Evolutionary conservation across 164 flowering plant genomes (phyloP).

Genomic region (Echeveria elegans): DNA sequence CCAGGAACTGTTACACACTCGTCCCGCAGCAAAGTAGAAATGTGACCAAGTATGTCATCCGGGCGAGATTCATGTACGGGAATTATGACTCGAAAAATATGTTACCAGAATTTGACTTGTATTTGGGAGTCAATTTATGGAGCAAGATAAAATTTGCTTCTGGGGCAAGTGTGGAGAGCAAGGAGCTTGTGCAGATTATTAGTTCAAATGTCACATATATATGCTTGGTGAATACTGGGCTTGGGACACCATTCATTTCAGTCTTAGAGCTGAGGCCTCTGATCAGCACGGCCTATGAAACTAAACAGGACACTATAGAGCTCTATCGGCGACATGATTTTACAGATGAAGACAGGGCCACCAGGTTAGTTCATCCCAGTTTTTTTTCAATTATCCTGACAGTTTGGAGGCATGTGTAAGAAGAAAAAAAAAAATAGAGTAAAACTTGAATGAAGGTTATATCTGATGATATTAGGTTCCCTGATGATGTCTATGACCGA

Average conservation of each 20-base stretch:
- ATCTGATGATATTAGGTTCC: not conserved
- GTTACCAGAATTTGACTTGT: slow-evolving; percentile 1
- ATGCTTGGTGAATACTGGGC: slow-evolving; percentile 11
- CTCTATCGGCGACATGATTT: not conserved
- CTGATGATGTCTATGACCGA: slow-evolving; percentile 10
- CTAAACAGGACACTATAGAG: not conserved
- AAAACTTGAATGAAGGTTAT: not conserved
- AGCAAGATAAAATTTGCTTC: not conserved
- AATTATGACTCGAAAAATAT: slow-evolving; percentile 3
- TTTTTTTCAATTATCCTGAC: too few relatives aligned
- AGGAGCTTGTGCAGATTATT: slow-evolving; percentile 8
- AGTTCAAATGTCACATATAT: slow-evolving; percentile 7
- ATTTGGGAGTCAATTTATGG: slow-evolving; percentile 12
- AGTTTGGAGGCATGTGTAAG: too few relatives aligned
- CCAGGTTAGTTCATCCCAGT: slow-evolving; percentile 6
- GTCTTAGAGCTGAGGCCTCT: slow-evolving; percentile 12
- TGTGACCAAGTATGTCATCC: slow-evolving; percentile 1
- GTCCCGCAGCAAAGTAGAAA: not conserved
- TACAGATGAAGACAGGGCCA: not conserved
- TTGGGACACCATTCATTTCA: slow-evolving; percentile 14
- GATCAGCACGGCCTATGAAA: slow-evolving; percentile 4
- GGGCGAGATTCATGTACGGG: slow-evolving; percentile 11
- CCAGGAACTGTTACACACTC: slow-evolving; percentile 11
- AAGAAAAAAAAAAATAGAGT: too few relatives aligned
- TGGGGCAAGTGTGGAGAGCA: not conserved